These are phyloP conservation scores for Plectosphaerella sp. DNA, from an alignment of 2,329 filamentous ascomycete genomes.

Conservation along the genomic window DNA sequence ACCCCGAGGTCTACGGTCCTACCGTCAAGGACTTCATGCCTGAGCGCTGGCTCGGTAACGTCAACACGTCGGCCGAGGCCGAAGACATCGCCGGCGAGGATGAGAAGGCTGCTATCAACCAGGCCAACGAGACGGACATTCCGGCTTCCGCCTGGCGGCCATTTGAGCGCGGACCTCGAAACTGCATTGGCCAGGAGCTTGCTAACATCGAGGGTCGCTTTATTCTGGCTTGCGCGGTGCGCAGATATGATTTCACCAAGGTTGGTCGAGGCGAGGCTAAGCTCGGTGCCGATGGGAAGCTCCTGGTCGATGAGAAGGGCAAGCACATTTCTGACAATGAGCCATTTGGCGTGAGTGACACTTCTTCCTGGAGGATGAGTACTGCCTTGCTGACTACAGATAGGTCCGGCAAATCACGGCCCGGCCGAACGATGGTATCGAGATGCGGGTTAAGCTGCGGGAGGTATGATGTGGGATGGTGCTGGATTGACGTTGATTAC, in stretches of 20 bases:
- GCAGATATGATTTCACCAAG: slow-evolving; percentile 14
- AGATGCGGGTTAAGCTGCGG: slow-evolving; percentile 7
- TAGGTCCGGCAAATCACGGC: slow-evolving; percentile 12
- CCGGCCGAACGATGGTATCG: slow-evolving; percentile 11
- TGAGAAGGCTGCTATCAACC: slow-evolving; percentile 1
- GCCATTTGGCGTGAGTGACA: slow-evolving; percentile 10
- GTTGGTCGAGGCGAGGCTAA: slow-evolving; percentile 10
- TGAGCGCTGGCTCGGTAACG: slow-evolving; percentile 32
- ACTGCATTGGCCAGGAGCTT: slow-evolving; percentile 52
- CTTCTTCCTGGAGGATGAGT: no score
- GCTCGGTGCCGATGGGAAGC: slow-evolving; percentile 7
- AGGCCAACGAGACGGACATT: slow-evolving; percentile 4
- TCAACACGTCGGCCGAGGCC: slow-evolving; percentile 16
- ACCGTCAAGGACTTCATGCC: slow-evolving; percentile 30
- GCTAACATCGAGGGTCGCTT: slow-evolving; percentile 49
- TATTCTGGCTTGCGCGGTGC: slow-evolving; percentile 29
- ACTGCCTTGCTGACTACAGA: background rate
- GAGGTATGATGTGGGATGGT: background rate
- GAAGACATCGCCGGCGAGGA: slow-evolving; percentile 7
- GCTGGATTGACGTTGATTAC: no score
- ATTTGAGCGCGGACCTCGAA: slow-evolving; percentile 48
- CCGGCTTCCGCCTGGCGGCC: slow-evolving; percentile 42
- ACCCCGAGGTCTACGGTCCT: slow-evolving; percentile 26
- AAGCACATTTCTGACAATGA: slow-evolving; percentile 8
- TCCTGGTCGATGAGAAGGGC: slow-evolving; percentile 10